phyloP scores from a whole-genome alignment of 1,284 basidiomycete species.

The Wolfiporia cocos region DNA sequence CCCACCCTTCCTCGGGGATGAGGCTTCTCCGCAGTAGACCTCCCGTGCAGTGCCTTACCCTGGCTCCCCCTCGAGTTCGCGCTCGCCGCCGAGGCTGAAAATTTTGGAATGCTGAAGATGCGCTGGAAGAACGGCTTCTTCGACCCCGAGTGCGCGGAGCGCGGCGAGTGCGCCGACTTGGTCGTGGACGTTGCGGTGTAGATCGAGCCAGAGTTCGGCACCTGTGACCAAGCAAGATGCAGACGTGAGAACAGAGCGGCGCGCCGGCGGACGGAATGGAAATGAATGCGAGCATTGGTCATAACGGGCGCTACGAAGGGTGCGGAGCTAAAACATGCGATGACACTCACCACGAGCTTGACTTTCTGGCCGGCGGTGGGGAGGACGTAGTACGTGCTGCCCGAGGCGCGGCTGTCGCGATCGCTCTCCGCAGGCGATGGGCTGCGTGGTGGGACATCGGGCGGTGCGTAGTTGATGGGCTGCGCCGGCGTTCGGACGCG shows the following conservation, averaged over 20 bases:
- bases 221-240: conserved; percentile 14
- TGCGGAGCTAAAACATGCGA: not conserved
- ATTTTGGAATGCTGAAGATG: conserved; percentile 24
- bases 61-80: conserved; percentile 22
- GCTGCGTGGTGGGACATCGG: not conserved
- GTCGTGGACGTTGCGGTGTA: conserved; percentile 20
- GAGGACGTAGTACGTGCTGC: conserved; percentile 67
- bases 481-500: conserved; percentile 15
- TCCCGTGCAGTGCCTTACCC: conserved; percentile 23
- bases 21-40: conserved; percentile 23
- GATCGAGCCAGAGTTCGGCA: conserved; percentile 22
- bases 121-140: conserved; percentile 26
- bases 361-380: conserved; percentile 63
- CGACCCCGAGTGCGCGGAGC: conserved; percentile 14
- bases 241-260: conserved; percentile 3
- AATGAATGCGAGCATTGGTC: not conserved
- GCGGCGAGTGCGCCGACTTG: conserved; percentile 18
- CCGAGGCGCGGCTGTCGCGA: conserved; percentile 44
- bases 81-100: conserved; percentile 14
- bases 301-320: not conserved
- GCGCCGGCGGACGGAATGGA: too few species aligned
- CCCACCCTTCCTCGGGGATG: conserved; percentile 12
- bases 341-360: conserved; percentile 56
- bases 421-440: conserved; percentile 27
- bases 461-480: conserved; percentile 13